Base-by-base conservation (phyloP, 2,329 filamentous ascomycete genomes). In the Aspergillus pseudoviridinutans region DNA sequence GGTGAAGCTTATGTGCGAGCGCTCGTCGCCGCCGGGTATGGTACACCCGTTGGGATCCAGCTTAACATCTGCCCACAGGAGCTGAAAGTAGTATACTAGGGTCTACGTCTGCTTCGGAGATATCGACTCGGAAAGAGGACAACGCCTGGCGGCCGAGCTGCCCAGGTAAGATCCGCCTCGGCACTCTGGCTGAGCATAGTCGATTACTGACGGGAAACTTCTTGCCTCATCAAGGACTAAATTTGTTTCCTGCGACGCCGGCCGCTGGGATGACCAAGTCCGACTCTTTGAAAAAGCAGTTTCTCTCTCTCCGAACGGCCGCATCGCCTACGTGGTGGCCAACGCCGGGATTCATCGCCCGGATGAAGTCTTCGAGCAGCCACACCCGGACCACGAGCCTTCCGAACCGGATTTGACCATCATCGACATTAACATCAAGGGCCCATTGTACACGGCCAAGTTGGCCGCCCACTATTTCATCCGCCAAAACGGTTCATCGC, bases 371-470 rank as follows among this genome's bases (percentile, higher is more conserved):
- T 71, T 68, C 57, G 54, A 54, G 1, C 66, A 60, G 47, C 49
- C 60, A 25, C 57, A 65, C 58, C 64, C 64, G 17, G 60, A 60
- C 10, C 41, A 25, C 2, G 2, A 25, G 4, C 24, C 24, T 4
- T 4, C 24, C 7, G 55, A 66, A 42, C 70, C 73, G 2, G 68
- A 75, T 27, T 58, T 76, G 57, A 63, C 63, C 17, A 74, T 71
- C 12, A 65, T 80, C 7, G 63, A 77, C 9, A 71, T 78, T 27
- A 78, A 79, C 53, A 60, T 78, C 10, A 64, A 71, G 4, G 79
- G 79, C 2, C 72, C 71, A 0, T 55, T 79, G 3, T 80, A 79
- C 63, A 81, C 79, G 0, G 72, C 74, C 57, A 81, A 80, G 60
- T 69, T 81, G 0, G 79, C 79, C 0, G 63, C 56, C 1, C 73